Evolutionary conservation across 2,329 filamentous ascomycete genomes (phyloP).

Genomic region (Emericellopsis cladophorae): DNA sequence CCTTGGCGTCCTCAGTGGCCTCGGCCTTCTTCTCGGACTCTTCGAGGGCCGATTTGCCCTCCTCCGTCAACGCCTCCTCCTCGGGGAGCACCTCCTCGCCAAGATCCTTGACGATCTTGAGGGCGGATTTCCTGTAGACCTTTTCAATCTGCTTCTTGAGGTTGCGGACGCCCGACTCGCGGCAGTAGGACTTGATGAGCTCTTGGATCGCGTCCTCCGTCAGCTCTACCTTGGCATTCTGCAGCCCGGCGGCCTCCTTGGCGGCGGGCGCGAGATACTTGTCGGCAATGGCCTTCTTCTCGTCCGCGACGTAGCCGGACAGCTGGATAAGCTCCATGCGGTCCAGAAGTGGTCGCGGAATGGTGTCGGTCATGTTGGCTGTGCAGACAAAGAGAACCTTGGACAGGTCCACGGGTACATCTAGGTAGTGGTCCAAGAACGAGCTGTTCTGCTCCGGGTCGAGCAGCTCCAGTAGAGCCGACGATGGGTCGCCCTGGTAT

Average conservation of each 20-base stretch:
- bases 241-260: conserved; percentile 85
- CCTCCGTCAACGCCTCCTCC: conserved; percentile 68
- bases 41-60: conserved; percentile 67
- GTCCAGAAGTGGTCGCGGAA: conserved; percentile 83
- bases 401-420: conserved; percentile 91
- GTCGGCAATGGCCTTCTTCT: conserved; percentile 98
- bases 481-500: conserved; percentile 92
- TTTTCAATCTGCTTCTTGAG: conserved; percentile 99
- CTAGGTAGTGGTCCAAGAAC: conserved; percentile 97
- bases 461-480: conserved; percentile 81
- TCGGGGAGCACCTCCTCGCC: conserved; percentile 76
- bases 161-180: conserved; percentile 93
- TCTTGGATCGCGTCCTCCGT: conserved; percentile 83
- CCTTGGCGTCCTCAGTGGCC: conserved; percentile 33
- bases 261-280: conserved; percentile 84
- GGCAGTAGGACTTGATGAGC: conserved; percentile 96
- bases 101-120: conserved; percentile 93
- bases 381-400: conserved; percentile 99
- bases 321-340: conserved; percentile 97
- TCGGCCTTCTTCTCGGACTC: conserved; percentile 58
- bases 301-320: conserved; percentile 91
- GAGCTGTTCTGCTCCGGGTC: conserved; percentile 96
- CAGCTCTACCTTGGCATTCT: conserved; percentile 81
- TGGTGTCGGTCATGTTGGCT: conserved; percentile 97
- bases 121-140: conserved; percentile 90